These are phyloP conservation scores for Thielaviopsis musarum DNA, from an alignment of 2,329 filamentous ascomycete genomes.

Conservation along the genomic window DNA sequence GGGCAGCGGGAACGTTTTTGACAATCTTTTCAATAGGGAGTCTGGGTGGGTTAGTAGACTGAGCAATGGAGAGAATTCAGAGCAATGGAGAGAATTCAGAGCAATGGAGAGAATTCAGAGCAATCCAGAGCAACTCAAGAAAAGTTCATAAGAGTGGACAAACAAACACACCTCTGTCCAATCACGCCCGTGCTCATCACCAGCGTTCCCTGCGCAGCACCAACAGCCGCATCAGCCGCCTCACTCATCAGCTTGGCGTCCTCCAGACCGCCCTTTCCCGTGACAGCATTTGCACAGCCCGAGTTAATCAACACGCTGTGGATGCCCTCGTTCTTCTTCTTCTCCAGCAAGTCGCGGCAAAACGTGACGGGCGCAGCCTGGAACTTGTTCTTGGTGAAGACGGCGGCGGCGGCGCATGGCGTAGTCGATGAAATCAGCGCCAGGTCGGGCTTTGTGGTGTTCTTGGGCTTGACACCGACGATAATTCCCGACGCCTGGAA, in stretches of 20 bases:
- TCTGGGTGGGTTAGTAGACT: slow-evolving; percentile 23
- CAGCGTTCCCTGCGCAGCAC: slow-evolving; percentile 43
- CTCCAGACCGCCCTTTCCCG: slow-evolving; percentile 72
- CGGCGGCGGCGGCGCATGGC: slow-evolving; percentile 74
- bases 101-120: too few species aligned
- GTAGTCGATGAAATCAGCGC: slow-evolving; percentile 74
- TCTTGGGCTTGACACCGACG: slow-evolving; percentile 84
- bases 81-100: too few species aligned
- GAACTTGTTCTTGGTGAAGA: slow-evolving; percentile 97
- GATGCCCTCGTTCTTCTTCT: slow-evolving; percentile 50
- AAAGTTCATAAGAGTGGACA: slow-evolving; percentile 7
- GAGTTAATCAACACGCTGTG: slow-evolving; percentile 82
- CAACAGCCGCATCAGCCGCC: slow-evolving; percentile 51
- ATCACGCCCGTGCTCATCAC: slow-evolving; percentile 99
- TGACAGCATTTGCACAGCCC: slow-evolving; percentile 93
- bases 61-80: too few species aligned
- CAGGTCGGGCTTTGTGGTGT: slow-evolving; percentile 81
- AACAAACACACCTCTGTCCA: slow-evolving; percentile 49
- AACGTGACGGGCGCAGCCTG: slow-evolving; percentile 90
- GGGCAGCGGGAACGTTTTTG: slow-evolving; percentile 60
- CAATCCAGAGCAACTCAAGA: too few species aligned
- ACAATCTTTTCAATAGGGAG: slow-evolving; percentile 86
- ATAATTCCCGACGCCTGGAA: slow-evolving; percentile 77
- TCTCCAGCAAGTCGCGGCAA: slow-evolving; percentile 53
- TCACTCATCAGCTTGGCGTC: slow-evolving; percentile 75